phyloP scores from a whole-genome alignment of 306 rosid genomes.

The Cucumis sativus region Cucumber_9930_V3 NC_026661.2:484501-485000 shows the following conservation, averaged over 20 bases:
- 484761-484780: neutral
- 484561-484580: neutral
- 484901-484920: neutral
- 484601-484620: neutral
- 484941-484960: neutral
- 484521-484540: conserved; percentile 2
- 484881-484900: neutral
- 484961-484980: neutral
- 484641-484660: conserved; percentile 19
- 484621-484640: neutral
- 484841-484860: conserved; percentile 2
- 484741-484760: neutral
- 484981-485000: neutral
- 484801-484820: neutral
- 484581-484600: neutral
- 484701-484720: neutral
- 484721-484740: neutral
- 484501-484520: conserved; percentile 35
- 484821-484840: neutral
- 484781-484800: neutral
- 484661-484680: conserved; percentile 6
- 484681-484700: neutral
- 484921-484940: neutral
- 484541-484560: neutral
- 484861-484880: neutral